Conservation (phyloP, 139 green algal species). For the Chlorella vulgaris region DNA sequence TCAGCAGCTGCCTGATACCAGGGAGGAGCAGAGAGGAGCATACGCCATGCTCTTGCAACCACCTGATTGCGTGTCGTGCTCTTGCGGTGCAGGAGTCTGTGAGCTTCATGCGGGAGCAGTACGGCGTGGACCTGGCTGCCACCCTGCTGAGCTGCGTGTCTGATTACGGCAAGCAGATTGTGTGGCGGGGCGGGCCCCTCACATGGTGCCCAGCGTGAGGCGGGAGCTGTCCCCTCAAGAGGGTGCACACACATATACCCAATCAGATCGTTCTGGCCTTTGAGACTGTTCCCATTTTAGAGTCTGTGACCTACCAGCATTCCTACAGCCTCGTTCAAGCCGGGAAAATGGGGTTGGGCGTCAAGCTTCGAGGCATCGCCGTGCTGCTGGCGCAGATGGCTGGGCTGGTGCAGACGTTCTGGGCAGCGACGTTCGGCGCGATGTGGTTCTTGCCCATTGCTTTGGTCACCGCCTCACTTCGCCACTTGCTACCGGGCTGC, state of each 20-base stretch:
- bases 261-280: too few species aligned
- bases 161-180: neutral
- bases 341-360: neutral
- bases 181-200: slow-evolving; percentile 2
- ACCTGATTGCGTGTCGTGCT: neutral
- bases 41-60: too few species aligned
- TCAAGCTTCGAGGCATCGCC: neutral
- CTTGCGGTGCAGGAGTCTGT: slow-evolving; percentile 6
- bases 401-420: neutral
- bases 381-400: slow-evolving; percentile 1
- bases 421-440: neutral
- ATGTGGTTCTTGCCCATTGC: slow-evolving; percentile 2
- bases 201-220: neutral
- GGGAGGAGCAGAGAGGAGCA: too few species aligned
- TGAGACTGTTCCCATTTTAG: too few species aligned
- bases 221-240: too few species aligned
- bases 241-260: too few species aligned
- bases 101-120: neutral
- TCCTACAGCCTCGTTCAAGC: too few species aligned
- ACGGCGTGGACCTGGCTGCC: neutral
- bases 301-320: too few species aligned
- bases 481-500: slow-evolving; percentile 15
- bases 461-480: neutral
- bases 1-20: too few species aligned
- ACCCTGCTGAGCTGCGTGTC: neutral